Conservation (phyloP, 495 filamentous ascomycete genomes). For the Aspergillus haitiensis region DNA sequence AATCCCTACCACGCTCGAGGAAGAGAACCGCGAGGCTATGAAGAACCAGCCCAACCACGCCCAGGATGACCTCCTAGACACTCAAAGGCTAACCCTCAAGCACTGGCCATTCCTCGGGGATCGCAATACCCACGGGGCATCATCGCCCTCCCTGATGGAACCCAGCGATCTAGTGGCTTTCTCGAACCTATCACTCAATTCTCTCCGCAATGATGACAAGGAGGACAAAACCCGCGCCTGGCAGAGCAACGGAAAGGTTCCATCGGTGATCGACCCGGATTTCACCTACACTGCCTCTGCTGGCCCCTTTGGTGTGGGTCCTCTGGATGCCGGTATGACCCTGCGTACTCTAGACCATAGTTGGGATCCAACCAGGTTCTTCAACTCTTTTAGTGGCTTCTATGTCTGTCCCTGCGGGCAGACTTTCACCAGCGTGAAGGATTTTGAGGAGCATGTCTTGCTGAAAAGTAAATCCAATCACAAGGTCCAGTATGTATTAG, state of each 20-base stretch:
- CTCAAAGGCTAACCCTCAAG: conserved; percentile 11
- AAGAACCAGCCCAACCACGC: conserved; percentile 18
- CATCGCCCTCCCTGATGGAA: not conserved
- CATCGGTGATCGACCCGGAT: not conserved
- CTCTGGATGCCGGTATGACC: conserved; percentile 7
- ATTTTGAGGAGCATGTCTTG: conserved; percentile 29
- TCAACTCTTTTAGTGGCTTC: conserved; percentile 21
- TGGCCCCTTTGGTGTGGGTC: conserved; percentile 1
- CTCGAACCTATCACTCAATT: not conserved
- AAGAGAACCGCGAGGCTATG: conserved; percentile 21
- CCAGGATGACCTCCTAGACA: not conserved
- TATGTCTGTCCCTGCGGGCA: conserved; percentile 32
- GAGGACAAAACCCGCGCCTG: not conserved
- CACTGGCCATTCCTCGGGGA: conserved; percentile 22
- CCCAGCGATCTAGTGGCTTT: conserved; percentile 22
- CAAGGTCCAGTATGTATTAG: conserved; percentile 20
- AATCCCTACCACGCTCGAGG: not conserved
- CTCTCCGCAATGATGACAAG: not conserved
- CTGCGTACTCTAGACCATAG: conserved; percentile 18
- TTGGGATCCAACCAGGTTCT: conserved; percentile 32
- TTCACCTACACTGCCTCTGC: conserved; percentile 2
- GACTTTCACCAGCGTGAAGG: conserved; percentile 12
- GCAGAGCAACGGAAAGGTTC: conserved; percentile 5
- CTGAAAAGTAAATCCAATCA: conserved; percentile 17
- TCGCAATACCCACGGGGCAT: not conserved